These are phyloP conservation scores for Globisporangium radiosum DNA, from an alignment of 352 stramenopile species.

Conservation along the genomic window DNA sequence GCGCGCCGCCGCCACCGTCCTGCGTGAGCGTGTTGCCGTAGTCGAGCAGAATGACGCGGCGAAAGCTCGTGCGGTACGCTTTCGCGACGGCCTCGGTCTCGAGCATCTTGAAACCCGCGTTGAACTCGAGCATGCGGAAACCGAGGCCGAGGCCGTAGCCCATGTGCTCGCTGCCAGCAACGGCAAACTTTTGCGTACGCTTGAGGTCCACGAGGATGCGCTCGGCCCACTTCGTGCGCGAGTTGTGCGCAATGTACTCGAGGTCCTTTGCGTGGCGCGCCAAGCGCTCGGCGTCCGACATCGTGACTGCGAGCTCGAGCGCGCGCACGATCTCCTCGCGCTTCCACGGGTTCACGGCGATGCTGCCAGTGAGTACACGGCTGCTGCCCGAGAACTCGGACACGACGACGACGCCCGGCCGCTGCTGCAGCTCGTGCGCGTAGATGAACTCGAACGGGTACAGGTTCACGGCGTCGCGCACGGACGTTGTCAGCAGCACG, in stretches of 20 bases:
- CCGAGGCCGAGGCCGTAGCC: constrained; percentile 93
- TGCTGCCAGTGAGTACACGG: constrained; percentile 93
- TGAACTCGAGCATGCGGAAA: constrained; percentile 96
- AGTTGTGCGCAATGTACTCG: constrained; percentile 93
- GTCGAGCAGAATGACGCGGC: constrained; percentile 95
- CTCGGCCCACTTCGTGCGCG: constrained; percentile 95
- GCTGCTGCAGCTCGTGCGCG: constrained; percentile 63
- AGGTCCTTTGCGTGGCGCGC: constrained; percentile 80
- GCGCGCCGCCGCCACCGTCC: constrained; percentile 63
- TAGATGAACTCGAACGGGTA: constrained; percentile 88
- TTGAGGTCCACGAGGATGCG: constrained; percentile 98
- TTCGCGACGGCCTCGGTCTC: constrained; percentile 88
- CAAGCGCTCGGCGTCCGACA: constrained; percentile 58
- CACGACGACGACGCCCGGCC: constrained; percentile 90
- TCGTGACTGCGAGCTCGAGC: constrained; percentile 57
- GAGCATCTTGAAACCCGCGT: constrained; percentile 93
- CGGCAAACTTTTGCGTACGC: constrained; percentile 74
- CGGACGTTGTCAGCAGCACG: constrained; percentile 67
- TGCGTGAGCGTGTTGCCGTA: constrained; percentile 97
- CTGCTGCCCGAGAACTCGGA: constrained; percentile 98
- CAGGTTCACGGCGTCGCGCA: constrained; percentile 78
- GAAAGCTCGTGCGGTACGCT: constrained; percentile 81
- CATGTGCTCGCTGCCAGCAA: constrained; percentile 89
- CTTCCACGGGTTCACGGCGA: constrained; percentile 99
- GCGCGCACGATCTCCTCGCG: constrained; percentile 80